Base-by-base conservation (phyloP, 2,329 filamentous ascomycete genomes). In the Clarireedia hainanense region DNA sequence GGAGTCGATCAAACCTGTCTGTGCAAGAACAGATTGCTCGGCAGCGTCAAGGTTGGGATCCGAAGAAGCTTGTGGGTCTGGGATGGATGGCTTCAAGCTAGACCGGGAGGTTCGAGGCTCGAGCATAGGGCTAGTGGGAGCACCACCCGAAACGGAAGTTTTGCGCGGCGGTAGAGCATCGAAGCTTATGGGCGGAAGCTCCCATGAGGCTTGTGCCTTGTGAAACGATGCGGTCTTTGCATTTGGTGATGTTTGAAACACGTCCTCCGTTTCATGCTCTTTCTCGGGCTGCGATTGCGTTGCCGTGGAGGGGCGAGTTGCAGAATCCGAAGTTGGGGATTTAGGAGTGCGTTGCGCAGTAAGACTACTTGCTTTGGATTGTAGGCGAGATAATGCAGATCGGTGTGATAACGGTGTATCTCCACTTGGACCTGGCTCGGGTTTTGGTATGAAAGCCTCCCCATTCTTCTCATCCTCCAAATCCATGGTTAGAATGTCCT, bases 401-500 rank as follows among this genome's bases (percentile, higher is more conserved):
- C 47, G 65, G 57, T 65, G 70, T 6, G 62, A 60, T 6, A 60
- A 37, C 9, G 60, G 58, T 5, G 59, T 62, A 39, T 64, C 63
- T 9, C 26, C 54, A 5, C 37, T 50, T 20, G 55, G 12, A 3
- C 37, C 49, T n/a, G 55, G 10, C 9, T 66, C 65, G 2, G 27
- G 23, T 30, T 54, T 57, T 26, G 20, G 30, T 12, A 54, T 14
- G 15, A 52, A 50, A 27, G 36, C 34, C 39, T 17, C 43, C 50
- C 6, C 68, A 10, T 67, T 68, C 36, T 59, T 66, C 65, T 96
- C 91, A 63, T 96, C 89, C 54, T 92, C 87, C 7, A 97, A 75
- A 68, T 99, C 94, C 71, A 91, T 80, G 5, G 84, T 76, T 20
- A 99, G 74, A 58, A 97, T 91, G 65, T 96, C 92, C 43, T 86